Evolutionary conservation across 805 yeast species (phyloP).

Genomic region (Candida palmyrensis): DNA sequence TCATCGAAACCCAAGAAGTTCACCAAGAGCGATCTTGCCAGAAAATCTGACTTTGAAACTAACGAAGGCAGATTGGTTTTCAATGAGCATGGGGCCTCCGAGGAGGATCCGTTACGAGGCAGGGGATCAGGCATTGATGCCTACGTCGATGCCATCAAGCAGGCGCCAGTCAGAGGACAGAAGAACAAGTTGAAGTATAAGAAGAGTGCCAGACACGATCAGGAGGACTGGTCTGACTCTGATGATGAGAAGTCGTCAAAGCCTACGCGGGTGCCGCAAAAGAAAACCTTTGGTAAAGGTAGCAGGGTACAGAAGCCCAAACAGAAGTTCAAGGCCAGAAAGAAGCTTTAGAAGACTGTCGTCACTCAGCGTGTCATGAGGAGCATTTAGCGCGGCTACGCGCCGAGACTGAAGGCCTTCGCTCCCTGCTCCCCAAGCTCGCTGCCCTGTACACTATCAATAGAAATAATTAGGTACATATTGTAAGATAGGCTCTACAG

Average conservation of each 20-base stretch:
- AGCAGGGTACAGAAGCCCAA: conserved; percentile 32
- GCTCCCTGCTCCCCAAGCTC: no score
- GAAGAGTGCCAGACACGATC: conserved; percentile 49
- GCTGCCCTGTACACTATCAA: no score
- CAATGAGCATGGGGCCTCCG: conserved; percentile 41
- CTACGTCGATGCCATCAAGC: conserved; percentile 87
- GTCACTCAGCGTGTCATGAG: not conserved
- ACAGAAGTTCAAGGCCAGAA: conserved; percentile 53
- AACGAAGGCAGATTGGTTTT: conserved; percentile 68
- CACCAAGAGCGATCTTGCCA: conserved; percentile 38
- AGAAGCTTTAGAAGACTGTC: conserved; percentile 41
- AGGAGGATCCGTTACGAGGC: conserved; percentile 41
- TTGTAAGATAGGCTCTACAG: no score
- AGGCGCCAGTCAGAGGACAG: conserved; percentile 93
- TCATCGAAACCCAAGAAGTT: conserved; percentile 74
- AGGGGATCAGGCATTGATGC: conserved; percentile 72
- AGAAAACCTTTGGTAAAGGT: conserved; percentile 13
- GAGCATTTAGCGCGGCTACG: no score
- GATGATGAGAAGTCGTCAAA: conserved; percentile 8
- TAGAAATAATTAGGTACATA: no score
- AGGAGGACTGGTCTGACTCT: conserved; percentile 44
- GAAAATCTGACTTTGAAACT: conserved; percentile 41
- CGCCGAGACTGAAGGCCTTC: no score
- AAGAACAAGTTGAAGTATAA: conserved; percentile 85
- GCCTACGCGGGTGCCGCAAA: conserved; percentile 7